These are phyloP conservation scores for Cytidiella melzeri DNA, from an alignment of 768 basidiomycete species.

Conservation along the genomic window DNA sequence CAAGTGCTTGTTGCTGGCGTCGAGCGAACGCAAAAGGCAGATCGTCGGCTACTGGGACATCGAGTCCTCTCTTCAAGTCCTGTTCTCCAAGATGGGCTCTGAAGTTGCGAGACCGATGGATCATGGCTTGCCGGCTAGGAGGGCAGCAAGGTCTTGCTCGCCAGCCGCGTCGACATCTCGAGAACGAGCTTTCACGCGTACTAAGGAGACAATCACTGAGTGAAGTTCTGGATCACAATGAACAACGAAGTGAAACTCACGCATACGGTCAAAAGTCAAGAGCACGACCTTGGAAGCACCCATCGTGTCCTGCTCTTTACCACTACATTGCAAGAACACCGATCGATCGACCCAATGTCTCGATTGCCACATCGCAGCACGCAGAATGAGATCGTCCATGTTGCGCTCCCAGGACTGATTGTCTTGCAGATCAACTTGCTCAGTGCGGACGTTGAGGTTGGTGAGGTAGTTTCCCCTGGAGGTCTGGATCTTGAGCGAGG, in stretches of 20 bases:
- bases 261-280: slow-evolving; percentile 86
- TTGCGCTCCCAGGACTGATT: slow-evolving; percentile 52
- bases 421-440: slow-evolving; percentile 67
- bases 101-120: not conserved
- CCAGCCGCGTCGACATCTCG: slow-evolving; percentile 79
- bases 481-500: slow-evolving; percentile 90
- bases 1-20: too few species aligned
- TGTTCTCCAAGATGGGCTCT: too few species aligned
- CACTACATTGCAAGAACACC: slow-evolving; percentile 48
- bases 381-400: slow-evolving; percentile 94
- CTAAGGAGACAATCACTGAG: slow-evolving; percentile 31
- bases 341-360: slow-evolving; percentile 90
- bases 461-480: slow-evolving; percentile 90
- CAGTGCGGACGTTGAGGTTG: slow-evolving; percentile 75
- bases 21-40: too few species aligned
- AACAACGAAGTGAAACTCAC: slow-evolving; percentile 39
- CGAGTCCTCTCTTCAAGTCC: not conserved
- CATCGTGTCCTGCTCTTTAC: slow-evolving; percentile 31
- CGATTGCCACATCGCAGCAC: slow-evolving; percentile 89
- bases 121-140: slow-evolving; percentile 40
- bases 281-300: slow-evolving; percentile 78
- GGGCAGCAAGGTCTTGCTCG: slow-evolving; percentile 76
- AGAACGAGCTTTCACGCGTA: slow-evolving; percentile 86
- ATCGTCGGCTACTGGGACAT: not conserved
- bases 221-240: slow-evolving; percentile 3